Evolutionary conservation across 2,329 filamentous ascomycete genomes (phyloP).

Genomic region (Diplocarpon rosae): DNA sequence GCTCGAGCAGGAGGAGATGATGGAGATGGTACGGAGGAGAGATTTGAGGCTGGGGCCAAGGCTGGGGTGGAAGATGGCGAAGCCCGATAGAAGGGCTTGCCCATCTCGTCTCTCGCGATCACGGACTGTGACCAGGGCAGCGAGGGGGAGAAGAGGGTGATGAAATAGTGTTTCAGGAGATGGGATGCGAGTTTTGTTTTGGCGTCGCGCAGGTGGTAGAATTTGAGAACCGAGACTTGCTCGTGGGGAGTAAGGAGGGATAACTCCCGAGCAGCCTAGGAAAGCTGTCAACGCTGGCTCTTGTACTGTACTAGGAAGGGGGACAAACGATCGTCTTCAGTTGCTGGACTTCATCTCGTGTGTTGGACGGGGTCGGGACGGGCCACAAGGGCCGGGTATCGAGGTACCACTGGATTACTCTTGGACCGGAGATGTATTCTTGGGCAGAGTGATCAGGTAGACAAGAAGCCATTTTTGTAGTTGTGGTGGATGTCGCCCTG

Average conservation of each 20-base stretch:
- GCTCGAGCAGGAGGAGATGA: background rate
- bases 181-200: slow-evolving; percentile 63
- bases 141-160: slow-evolving; percentile 41
- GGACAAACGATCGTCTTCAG: slow-evolving; percentile 17
- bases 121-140: slow-evolving; percentile 50
- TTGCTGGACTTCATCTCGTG: slow-evolving; percentile 28
- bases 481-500: too few relatives aligned
- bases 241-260: slow-evolving; percentile 43
- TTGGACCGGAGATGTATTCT: slow-evolving; percentile 3
- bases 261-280: slow-evolving; percentile 41
- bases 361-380: slow-evolving; percentile 27
- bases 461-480: too few relatives aligned
- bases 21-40: background rate
- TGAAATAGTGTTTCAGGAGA: slow-evolving; percentile 61
- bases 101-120: slow-evolving; percentile 41
- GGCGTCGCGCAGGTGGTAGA: slow-evolving; percentile 58
- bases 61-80: background rate
- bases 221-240: slow-evolving; percentile 44
- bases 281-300: background rate
- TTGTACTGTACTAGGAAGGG: background rate
- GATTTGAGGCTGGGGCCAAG: too few relatives aligned
- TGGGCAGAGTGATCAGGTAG: too few relatives aligned
- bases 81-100: slow-evolving; percentile 32
- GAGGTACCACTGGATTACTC: slow-evolving; percentile 48
- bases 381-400: slow-evolving; percentile 50